A percentile compares a stretch with the other conserved stretches of the same genome.
These are phyloP conservation scores for Pyrus pyrifolia DNA, from an alignment of 306 rosid genomes.

Conservation along the genomic window DNA sequence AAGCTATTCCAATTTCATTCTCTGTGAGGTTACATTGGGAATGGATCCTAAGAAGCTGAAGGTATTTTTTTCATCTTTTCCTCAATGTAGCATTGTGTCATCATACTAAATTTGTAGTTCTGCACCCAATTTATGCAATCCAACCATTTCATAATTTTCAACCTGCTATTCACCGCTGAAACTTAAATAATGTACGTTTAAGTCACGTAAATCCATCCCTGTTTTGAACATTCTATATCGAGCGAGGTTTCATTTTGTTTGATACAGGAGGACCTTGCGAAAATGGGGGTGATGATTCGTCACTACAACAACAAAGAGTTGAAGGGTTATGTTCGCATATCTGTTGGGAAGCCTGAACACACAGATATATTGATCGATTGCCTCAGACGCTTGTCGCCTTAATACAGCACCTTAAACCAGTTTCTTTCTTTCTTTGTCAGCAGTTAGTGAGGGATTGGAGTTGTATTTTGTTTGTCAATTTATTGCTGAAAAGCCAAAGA, in stretches of 20 bases:
- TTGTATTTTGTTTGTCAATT: too few relatives aligned
- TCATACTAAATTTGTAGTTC: neutral
- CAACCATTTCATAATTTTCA: neutral
- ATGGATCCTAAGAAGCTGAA: conserved; percentile 82
- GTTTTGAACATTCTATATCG: neutral
- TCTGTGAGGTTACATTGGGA: conserved; percentile 78
- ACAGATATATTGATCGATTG: conserved; percentile 62
- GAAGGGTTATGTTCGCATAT: conserved; percentile 77
- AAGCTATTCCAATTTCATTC: conserved; percentile 88
- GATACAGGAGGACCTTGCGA: conserved; percentile 78
- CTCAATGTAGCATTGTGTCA: neutral
- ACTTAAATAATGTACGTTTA: neutral
- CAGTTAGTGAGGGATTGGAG: too few relatives aligned
- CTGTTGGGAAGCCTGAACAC: conserved; percentile 96
- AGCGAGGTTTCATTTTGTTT: neutral
- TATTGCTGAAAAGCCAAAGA: too few relatives aligned
- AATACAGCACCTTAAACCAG: neutral
- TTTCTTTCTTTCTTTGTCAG: neutral
- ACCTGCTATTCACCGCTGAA: neutral
- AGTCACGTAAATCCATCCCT: neutral
- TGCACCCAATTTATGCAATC: neutral
- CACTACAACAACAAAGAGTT: conserved; percentile 87
- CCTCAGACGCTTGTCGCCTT: conserved; percentile 37
- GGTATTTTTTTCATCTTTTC: conserved; percentile 34
- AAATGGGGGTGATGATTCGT: conserved; percentile 97